Evolutionary conservation across 257 asterid species (phyloP), one percentile per base, ranked within the genome.

Genomic region (Nicotiana otophora): DNA sequence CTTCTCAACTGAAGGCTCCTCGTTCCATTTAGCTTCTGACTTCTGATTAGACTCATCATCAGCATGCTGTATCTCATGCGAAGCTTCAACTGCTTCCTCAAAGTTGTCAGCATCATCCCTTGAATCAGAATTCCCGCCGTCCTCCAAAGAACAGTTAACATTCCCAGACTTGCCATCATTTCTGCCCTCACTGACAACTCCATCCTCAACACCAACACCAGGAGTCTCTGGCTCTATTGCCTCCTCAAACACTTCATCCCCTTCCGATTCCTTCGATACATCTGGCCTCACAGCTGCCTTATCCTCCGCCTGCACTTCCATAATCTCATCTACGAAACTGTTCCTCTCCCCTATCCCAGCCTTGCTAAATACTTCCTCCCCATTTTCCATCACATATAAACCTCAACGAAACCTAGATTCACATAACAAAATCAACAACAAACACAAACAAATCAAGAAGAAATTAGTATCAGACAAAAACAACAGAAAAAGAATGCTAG

Each of bases 341-440:
- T 83, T 82, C 76, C 81, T 81, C 87, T 87, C 92, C 81, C 83
- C 91, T 70, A 85, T 61, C 83, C 66, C 88, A 80, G 84, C 84
- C 77, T 69, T 92, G 72, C 81, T 89, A 28, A 77, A 88, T 88
- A 82, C 65, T 84, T 85, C 88, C 80, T 76, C 84, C 84, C 87
- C 93, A 81, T 88, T 91, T 87, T 92, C 99, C 97, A 92, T 95
- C 89, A 80, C 84, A 84, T 86, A 82, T 74, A 61, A 83, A 81
- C 78, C 85, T 77, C 84, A 51, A 26, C 82, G 63, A 86, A 69
- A 85, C 89, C 92, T 83, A 81, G 74, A 81, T 85, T 81, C 91
- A 87, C 90, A 57, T 55, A 20, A 85, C 66, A n/a, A 51, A 65
- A 69, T 66, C 42, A 17, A 39, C 42, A 28, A 80, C 14, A 58